A percentile compares a stretch with the other conserved stretches of the same genome.
Evolutionary conservation across 495 filamentous ascomycete species (phyloP).

Genomic region (Aspergillus baeticus): DNA sequence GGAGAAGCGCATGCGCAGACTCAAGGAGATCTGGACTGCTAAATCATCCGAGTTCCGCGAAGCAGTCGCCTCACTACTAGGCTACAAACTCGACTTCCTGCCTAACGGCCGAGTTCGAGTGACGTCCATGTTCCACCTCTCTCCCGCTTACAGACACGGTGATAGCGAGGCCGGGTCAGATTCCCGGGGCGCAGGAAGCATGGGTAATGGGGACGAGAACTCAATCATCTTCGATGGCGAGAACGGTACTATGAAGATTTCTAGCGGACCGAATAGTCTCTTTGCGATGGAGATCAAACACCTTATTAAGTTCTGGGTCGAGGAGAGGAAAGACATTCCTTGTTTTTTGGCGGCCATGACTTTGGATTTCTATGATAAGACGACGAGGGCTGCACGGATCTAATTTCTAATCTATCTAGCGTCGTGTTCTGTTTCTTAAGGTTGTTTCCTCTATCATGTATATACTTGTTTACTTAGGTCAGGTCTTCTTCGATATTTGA

Average conservation of each 20-base stretch:
- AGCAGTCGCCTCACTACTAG: constrained; percentile 82
- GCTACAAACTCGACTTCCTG: constrained; percentile 91
- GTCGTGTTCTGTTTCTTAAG: constrained; percentile 2
- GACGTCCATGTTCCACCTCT: constrained; percentile 74
- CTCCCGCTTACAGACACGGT: constrained; percentile 50
- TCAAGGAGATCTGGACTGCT: constrained; percentile 84
- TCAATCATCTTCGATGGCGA: constrained; percentile 97
- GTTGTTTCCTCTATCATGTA: neutral
- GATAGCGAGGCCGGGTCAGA: constrained; percentile 49
- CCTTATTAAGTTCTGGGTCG: constrained; percentile 89
- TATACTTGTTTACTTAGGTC: neutral
- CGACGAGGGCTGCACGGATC: constrained; percentile 52
- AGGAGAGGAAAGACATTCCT: constrained; percentile 85
- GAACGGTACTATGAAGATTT: constrained; percentile 94
- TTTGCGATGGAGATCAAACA: constrained; percentile 84
- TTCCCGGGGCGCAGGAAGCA: constrained; percentile 50
- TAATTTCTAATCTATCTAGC: constrained; percentile 14
- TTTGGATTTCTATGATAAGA: constrained; percentile 88
- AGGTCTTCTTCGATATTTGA: no score
- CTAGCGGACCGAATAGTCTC: constrained; percentile 78
- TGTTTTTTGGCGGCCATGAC: constrained; percentile 88
- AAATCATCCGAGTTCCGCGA: constrained; percentile 93
- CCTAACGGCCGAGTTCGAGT: constrained; percentile 89
- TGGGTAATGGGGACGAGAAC: constrained; percentile 62
- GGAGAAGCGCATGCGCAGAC: constrained; percentile 78